Evolutionary conservation across 169 alveolate species (phyloP), one percentile per base, ranked within the genome.

Genomic region (Pseudocohnilembus persalinus): DNA sequence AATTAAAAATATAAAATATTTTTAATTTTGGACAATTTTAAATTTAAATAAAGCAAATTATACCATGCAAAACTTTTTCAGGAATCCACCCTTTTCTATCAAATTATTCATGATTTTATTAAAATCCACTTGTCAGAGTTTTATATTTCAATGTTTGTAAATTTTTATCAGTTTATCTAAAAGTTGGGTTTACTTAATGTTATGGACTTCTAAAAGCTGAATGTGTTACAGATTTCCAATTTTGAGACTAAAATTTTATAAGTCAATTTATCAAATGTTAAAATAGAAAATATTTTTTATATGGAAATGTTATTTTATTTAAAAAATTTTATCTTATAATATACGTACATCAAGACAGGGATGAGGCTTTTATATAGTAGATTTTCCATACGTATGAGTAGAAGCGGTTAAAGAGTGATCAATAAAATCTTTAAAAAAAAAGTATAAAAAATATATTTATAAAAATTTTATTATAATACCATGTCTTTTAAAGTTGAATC

Each of bases 21-120:
- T 31, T n/a, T 30, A 30, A 26, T 29, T 6, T n/a, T 75, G 11
- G 1, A 6, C 1, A 16, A 1, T 29, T 29, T 75, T 75, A 75
- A 6, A 75, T 16, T 26, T 75, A 6, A 30, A 49, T 30, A n/a
- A 75, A 26, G 1, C 27, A 75, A 75, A 75, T 35, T 29, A 33
- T 77, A 79, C 84, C 84, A 79, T 79, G 74, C 0, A 79, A 72
- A 1, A 79, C 76, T 79, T 79, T 79, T 49, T 79, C 84, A 32
- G 84, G 84, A 1, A 79, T 76, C 84, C 84, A 79, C 0, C 84
- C 84, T 25, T 74, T 79, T 32, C 84, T 29, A 30, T 79, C 84
- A 63, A 79, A 79, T 16, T 35, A 0, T 79, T 68, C 64, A 79
- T 79, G 84, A 49, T 79, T 79, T 79, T 79, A 73, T 64, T 79